phyloP scores from a whole-genome alignment of 2,329 filamentous ascomycete species.

The Alternaria sp. region DNA sequence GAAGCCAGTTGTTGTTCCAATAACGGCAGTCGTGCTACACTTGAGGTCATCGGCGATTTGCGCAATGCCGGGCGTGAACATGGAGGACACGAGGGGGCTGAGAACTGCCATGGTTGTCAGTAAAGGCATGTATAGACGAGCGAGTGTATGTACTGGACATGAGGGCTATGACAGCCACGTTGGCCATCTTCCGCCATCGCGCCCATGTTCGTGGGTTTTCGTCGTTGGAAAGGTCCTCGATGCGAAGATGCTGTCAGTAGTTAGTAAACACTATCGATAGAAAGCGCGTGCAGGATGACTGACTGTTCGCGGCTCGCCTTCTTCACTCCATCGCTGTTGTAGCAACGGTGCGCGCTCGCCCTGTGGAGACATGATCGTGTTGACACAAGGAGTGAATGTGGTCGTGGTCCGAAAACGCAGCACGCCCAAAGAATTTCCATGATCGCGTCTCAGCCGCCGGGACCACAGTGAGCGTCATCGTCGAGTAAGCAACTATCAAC shows the following conservation, averaged over 20 bases:
- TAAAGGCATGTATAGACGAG: background rate
- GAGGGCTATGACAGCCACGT: constrained; percentile 60
- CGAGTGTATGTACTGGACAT: constrained; percentile 54
- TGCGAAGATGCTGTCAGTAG: constrained; percentile 31
- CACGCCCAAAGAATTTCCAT: background rate
- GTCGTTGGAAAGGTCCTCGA: constrained; percentile 45
- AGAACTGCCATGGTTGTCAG: constrained; percentile 45
- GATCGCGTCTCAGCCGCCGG: background rate
- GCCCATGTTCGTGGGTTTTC: constrained; percentile 60
- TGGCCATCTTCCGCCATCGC: constrained; percentile 56
- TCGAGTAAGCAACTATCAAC: background rate
- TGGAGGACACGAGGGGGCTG: constrained; percentile 58
- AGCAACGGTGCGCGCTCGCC: constrained; percentile 54
- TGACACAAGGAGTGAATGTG: background rate
- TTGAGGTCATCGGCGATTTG: constrained; percentile 60
- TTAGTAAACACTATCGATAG: constrained; percentile 4
- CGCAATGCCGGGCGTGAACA: constrained; percentile 62
- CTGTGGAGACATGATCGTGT: constrained; percentile 25
- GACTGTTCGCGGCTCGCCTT: constrained; percentile 47
- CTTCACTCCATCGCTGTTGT: constrained; percentile 38
- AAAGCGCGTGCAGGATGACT: constrained; percentile 8
- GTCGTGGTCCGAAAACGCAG: background rate
- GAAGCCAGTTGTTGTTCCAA: constrained; percentile 61
- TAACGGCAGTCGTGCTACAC: constrained; percentile 54
- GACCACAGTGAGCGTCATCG: constrained; percentile 16